phyloP scores from a whole-genome alignment of 495 filamentous ascomycete species.

The Xylaria acuta region DNA sequence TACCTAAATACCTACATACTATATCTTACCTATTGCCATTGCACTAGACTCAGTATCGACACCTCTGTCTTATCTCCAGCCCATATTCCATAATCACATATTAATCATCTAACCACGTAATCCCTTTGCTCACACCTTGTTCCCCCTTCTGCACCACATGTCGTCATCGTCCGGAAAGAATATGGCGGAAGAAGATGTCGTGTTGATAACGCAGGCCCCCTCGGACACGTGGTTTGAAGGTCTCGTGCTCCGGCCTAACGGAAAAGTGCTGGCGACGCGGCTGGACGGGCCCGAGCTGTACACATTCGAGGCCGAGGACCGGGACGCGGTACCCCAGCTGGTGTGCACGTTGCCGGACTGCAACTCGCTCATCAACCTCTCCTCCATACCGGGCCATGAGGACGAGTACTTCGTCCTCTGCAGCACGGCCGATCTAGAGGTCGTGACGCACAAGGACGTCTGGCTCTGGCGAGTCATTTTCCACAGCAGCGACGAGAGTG shows the following conservation, averaged over 20 bases:
- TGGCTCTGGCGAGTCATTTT: constrained; percentile 40
- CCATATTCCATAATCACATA: neutral
- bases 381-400: constrained; percentile 31
- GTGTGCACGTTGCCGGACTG: constrained; percentile 37
- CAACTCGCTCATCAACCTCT: constrained; percentile 38
- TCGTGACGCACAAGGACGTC: constrained; percentile 29
- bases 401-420: constrained; percentile 39
- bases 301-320: constrained; percentile 38
- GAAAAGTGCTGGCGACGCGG: constrained; percentile 38
- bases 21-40: neutral
- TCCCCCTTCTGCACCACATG: neutral
- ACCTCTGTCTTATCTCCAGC: neutral
- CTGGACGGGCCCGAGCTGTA: constrained; percentile 40
- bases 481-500: constrained; percentile 31
- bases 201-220: constrained; percentile 41
- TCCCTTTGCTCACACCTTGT: neutral
- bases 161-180: constrained; percentile 1
- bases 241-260: constrained; percentile 38
- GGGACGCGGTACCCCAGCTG: constrained; percentile 31
- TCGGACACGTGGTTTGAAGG: constrained; percentile 43
- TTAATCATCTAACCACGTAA: neutral
- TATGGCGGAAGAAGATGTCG: constrained; percentile 34
- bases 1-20: neutral
- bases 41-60: neutral
- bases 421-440: constrained; percentile 32